A percentile compares a stretch with the other conserved stretches of the same genome.
phyloP scores from a whole-genome alignment of 2,329 filamentous ascomycete genomes.

The Cercospora zeina region DNA sequence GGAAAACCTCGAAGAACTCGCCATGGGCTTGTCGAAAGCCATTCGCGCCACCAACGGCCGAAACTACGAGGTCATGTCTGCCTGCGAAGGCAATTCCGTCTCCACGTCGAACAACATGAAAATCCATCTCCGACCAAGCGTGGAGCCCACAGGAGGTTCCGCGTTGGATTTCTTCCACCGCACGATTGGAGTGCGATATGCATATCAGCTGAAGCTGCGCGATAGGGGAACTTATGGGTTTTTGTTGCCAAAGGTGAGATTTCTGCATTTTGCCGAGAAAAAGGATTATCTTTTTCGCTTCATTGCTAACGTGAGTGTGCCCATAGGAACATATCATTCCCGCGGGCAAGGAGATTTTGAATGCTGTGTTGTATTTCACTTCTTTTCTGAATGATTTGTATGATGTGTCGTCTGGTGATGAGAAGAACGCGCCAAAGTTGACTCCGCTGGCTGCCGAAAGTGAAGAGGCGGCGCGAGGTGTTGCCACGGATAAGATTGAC shows the following conservation, averaged over 20 bases:
- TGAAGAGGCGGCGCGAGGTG: neutral
- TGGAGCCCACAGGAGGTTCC: constrained; percentile 78
- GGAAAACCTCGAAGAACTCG: constrained; percentile 90
- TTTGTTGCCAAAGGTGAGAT: constrained; percentile 71
- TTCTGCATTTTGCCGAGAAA: no score
- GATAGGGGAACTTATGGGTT: constrained; percentile 96
- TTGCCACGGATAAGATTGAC: neutral
- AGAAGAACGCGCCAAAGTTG: constrained; percentile 18
- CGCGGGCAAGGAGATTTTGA: constrained; percentile 72
- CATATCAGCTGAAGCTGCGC: constrained; percentile 90
- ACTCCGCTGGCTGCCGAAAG: constrained; percentile 5
- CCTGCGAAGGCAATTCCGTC: constrained; percentile 76
- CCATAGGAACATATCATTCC: constrained; percentile 21
- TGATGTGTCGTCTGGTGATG: constrained; percentile 28
- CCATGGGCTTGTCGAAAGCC: constrained; percentile 81
- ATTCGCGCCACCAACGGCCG: constrained; percentile 75
- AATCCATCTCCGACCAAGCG: constrained; percentile 50
- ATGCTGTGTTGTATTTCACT: constrained; percentile 79
- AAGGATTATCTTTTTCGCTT: no score
- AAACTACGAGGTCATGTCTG: constrained; percentile 66
- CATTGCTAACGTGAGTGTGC: neutral
- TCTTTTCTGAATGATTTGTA: constrained; percentile 65
- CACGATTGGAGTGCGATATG: constrained; percentile 75
- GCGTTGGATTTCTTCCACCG: constrained; percentile 96
- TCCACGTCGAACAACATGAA: constrained; percentile 38